These are phyloP conservation scores for Scutellaria minor DNA, from an alignment of 257 asterid species.

Conservation along the genomic window DNA sequence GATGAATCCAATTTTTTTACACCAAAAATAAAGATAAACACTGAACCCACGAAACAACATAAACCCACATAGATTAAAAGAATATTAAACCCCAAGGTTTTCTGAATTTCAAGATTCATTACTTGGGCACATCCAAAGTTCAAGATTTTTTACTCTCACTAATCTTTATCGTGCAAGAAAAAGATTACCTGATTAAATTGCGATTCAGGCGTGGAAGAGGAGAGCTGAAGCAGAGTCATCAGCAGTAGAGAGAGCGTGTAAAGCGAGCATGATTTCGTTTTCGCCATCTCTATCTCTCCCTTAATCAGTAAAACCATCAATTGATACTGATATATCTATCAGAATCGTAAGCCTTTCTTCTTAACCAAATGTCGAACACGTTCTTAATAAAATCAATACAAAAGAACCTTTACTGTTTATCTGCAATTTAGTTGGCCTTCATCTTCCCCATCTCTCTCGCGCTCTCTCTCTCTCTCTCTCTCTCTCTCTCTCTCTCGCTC, in stretches of 20 bases:
- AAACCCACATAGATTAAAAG: neutral
- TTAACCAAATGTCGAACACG: too few species aligned
- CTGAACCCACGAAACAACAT: conserved; percentile 8
- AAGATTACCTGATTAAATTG: conserved; percentile 33
- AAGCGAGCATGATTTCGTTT: conserved; percentile 23
- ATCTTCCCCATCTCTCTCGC: too few species aligned
- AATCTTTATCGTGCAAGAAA: conserved; percentile 27
- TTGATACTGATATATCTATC: too few species aligned
- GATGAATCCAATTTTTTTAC: too few species aligned
- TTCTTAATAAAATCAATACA: neutral
- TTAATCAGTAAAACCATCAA: conserved; percentile 24
- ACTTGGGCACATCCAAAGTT: neutral
- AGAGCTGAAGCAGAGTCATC: conserved; percentile 35
- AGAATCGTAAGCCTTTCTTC: too few species aligned
- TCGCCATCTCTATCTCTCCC: conserved; percentile 38
- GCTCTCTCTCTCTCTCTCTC: too few species aligned
- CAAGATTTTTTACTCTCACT: neutral
- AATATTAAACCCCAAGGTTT: conserved; percentile 5
- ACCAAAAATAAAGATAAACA: too few species aligned
- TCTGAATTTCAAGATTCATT: conserved; percentile 19
- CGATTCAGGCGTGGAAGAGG: conserved; percentile 36
- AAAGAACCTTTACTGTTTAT: neutral
- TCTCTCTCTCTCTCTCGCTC: too few species aligned
- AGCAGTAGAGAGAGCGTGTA: conserved; percentile 30
- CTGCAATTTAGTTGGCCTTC: neutral